Base-by-base conservation (phyloP, 163 green algal species). In the Scenedesmus sp. region DNA sequence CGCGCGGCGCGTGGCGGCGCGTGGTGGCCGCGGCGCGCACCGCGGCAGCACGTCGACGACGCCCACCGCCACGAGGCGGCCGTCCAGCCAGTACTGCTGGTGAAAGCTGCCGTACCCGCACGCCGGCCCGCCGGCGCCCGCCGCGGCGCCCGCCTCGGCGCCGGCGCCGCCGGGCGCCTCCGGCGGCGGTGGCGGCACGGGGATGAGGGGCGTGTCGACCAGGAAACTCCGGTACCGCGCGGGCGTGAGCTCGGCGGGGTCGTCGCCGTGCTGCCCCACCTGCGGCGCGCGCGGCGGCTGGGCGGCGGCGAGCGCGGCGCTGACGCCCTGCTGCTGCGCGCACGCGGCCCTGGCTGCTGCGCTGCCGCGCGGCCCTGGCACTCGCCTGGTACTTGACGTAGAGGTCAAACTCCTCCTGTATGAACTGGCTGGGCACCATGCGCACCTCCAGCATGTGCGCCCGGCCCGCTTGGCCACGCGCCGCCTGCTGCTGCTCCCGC, bases 81-180 rank as follows among this genome's bases (percentile, higher is more conserved):
- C 95, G 54, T 97, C 91, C 14, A 99, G 82, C 74, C 94, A 91
- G 84, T 99, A 99, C 84, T 98, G 95, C 84, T 97, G 91, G 85
- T 98, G 95, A 82, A 97, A 98, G 58, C 91, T 89, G 48, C 96
- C 96, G 70, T 94, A 97, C 24, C 88, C 89, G 50, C 70, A 78
- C 9, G 83, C 33, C 9, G 85, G 78, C 24, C 47, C 18, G 36
- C 39, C 51, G 22, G 28, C 33, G 48, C 58, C 58, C 50, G 65
- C 26, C 9, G 57, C 63, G 20, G 66, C 60, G n/a, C 63, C 44
- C 15, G 14, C 48, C n/a, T n/a, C n/a, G n/a, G n/a, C n/a, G n/a
- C n/a, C n/a, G n/a, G n/a, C n/a, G n/a, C n/a, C n/a, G n/a, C n/a
- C n/a, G n/a, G n/a, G 34, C 51, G 70, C 17, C 18, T 71, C 22